A percentile compares a stretch with the other conserved stretches of the same genome.
phyloP scores from a whole-genome alignment of 768 basidiomycete species.

The Lyophyllum atratum region DNA sequence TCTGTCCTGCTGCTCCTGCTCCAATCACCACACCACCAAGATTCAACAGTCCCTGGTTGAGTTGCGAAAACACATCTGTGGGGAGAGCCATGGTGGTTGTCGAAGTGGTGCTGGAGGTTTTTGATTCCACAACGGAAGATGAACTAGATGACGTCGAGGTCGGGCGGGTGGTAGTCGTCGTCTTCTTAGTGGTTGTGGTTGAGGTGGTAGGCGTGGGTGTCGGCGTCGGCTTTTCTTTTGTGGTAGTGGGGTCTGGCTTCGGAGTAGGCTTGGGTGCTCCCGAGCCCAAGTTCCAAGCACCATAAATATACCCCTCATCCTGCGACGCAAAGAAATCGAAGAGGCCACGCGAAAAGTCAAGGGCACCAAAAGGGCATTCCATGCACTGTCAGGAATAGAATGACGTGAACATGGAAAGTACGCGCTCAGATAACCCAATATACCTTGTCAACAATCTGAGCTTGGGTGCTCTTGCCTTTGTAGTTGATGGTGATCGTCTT shows the following conservation, averaged over 20 bases:
- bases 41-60: slow-evolving; percentile 12
- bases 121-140: slow-evolving; percentile 4
- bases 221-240: slow-evolving; percentile 17
- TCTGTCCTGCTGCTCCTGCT: slow-evolving; percentile 3
- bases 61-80: slow-evolving; percentile 16
- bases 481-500: slow-evolving; percentile 53
- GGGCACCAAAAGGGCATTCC: slow-evolving; percentile 49
- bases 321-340: slow-evolving; percentile 47
- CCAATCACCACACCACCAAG: slow-evolving; percentile 16
- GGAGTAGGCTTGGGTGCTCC: slow-evolving; percentile 19
- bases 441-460: slow-evolving; percentile 53
- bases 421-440: not conserved
- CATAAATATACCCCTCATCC: slow-evolving; percentile 44
- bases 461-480: slow-evolving; percentile 45
- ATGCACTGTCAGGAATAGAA: slow-evolving; percentile 39
- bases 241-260: slow-evolving; percentile 22
- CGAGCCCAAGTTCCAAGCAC: slow-evolving; percentile 43
- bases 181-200: slow-evolving; percentile 9
- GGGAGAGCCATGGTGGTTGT: slow-evolving; percentile 6
- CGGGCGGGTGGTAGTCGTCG: slow-evolving; percentile 6
- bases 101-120: slow-evolving; percentile 12
- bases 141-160: slow-evolving; percentile 6
- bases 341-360: slow-evolving; percentile 55
- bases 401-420: not conserved
- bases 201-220: slow-evolving; percentile 17